phyloP scores from a whole-genome alignment of 768 basidiomycete species.

The Mycena sanguinolenta region DNA sequence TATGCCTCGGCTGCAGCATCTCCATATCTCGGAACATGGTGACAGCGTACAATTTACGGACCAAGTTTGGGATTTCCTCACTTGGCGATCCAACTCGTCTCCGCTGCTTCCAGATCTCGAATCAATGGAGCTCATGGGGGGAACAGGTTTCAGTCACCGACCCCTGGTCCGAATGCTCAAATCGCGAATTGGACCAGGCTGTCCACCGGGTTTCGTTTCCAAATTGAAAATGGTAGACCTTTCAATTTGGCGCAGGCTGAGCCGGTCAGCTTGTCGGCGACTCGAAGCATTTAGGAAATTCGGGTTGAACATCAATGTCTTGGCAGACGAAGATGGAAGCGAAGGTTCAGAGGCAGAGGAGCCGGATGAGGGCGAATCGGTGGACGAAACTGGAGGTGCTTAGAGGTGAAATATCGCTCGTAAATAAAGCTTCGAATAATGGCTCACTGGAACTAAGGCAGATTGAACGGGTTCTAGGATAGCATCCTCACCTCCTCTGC shows the following conservation, averaged over 20 bases:
- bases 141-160: not conserved
- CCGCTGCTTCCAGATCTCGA: constrained; percentile 13
- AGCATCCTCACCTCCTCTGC: constrained; percentile 55
- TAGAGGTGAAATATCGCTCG: no score
- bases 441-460: no score
- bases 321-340: no score
- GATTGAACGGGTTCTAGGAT: no score
- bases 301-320: not conserved
- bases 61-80: constrained; percentile 11
- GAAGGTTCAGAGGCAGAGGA: no score
- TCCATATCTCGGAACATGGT: not conserved
- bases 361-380: no score
- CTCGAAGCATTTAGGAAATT: not conserved
- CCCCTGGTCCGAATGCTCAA: constrained; percentile 5
- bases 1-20: constrained; percentile 7
- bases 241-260: not conserved
- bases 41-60: not conserved
- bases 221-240: not conserved
- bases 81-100: not conserved
- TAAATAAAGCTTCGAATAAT: no score
- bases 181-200: constrained; percentile 2
- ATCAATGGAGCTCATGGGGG: not conserved
- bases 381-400: no score
- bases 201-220: not conserved
- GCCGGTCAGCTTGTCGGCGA: not conserved